Evolutionary conservation across 768 basidiomycete genomes (phyloP), one percentile per base, ranked within the genome.

Genomic region (Collybiopsis luxurians): DNA sequence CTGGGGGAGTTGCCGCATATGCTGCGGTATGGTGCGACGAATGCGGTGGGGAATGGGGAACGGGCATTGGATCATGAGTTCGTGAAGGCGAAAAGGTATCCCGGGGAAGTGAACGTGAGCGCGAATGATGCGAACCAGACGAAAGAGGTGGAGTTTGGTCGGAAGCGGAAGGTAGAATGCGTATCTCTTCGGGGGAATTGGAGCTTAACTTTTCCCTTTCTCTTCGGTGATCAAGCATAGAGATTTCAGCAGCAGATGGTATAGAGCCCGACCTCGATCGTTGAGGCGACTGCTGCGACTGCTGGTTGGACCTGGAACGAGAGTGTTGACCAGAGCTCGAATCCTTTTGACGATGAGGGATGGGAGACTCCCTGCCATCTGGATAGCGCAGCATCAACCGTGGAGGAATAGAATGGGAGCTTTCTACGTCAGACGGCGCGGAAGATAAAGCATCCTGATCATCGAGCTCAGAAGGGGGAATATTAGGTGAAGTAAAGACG

Each of bases 331-430:
- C 59, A 28, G 73, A 56, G 45, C 64, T 53, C 27, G 67, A 64
- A 34, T 62, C 62, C 45, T 71, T 69, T 17, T 71, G 64, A 61
- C 73, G 73, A 50, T 76, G 69, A n/a, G 82, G 79, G 63, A 89
- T 85, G 34, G 86, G 84, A 7, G 85, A 69, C 69, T 89, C 85
- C 38, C 84, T 68, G 2, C 89, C 87, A 64, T 87, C 83, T 21
- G 73, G 75, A 67, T 84, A 91, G 54, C 81, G 81, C 63, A 90
- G 71, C 58, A 90, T 70, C 86, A 91, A 89, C 63, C 80, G 83
- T 3, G 89, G 89, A 1, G 89, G 89, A 11, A 83, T 63, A 7
- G 81, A 83, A 60, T 73, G 70, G 9, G 77, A 72, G 65, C 80
- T 83, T 57, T 72, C 79, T 2, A 73, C 76, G 40, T 79, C 79